These are phyloP conservation scores for Silene conica DNA, from an alignment of 148 eudicot species.

Conservation along the genomic window DNA sequence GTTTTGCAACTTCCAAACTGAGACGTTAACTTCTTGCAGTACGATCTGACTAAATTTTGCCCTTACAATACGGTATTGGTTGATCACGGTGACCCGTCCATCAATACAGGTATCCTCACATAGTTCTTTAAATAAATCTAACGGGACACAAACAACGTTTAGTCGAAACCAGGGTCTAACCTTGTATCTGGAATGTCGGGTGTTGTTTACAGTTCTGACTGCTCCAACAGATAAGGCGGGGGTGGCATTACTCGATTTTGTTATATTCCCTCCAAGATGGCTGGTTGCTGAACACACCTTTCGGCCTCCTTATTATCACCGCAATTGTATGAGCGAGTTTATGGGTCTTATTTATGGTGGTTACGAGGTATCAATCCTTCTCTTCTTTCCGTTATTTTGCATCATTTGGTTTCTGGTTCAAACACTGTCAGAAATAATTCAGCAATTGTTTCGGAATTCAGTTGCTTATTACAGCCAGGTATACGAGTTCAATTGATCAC, in stretches of 20 bases:
- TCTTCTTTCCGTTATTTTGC: background rate
- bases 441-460: background rate
- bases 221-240: slow-evolving; percentile 98
- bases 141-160: no score
- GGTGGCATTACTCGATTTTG: slow-evolving; percentile 96
- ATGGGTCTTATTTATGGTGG: slow-evolving; percentile 93
- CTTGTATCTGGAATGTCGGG: slow-evolving; percentile 1
- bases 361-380: slow-evolving; percentile 62
- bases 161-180: background rate
- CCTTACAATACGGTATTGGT: slow-evolving; percentile 91
- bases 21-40: slow-evolving; percentile 49
- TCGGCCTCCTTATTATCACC: slow-evolving; percentile 96
- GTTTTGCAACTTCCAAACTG: slow-evolving; percentile 17
- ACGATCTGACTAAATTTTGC: slow-evolving; percentile 77
- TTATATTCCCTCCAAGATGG: slow-evolving; percentile 97
- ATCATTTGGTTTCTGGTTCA: background rate
- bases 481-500: background rate
- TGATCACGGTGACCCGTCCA: slow-evolving; percentile 96
- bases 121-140: no score
- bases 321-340: slow-evolving; percentile 99
- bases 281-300: slow-evolving; percentile 98
- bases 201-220: slow-evolving; percentile 60
- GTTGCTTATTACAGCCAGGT: background rate
- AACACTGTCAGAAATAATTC: no score
- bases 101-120: slow-evolving; percentile 64